A percentile compares a stretch with the other conserved stretches of the same genome.
Evolutionary conservation across 116 monocot genomes (phyloP).

Genomic region (Cymodocea nodosa): DNA sequence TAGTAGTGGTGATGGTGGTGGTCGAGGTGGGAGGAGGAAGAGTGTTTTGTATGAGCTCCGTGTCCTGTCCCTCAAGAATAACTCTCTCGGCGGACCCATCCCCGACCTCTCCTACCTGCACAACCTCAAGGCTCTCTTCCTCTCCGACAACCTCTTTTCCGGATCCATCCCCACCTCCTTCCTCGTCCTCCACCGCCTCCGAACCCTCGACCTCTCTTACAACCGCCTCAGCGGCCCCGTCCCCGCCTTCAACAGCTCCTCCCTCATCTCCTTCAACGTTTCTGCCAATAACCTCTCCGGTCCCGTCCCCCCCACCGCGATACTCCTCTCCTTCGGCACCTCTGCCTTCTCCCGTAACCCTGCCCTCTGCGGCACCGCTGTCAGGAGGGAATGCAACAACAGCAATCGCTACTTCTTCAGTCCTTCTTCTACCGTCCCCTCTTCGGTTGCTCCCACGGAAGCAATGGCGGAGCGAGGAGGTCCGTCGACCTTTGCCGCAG

Average conservation of each 20-base stretch:
- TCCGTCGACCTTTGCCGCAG: conserved; percentile 10
- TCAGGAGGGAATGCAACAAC: conserved; percentile 40
- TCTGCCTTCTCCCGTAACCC: conserved; percentile 44
- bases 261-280: conserved; percentile 51
- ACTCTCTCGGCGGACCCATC: conserved; percentile 51
- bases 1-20: no score
- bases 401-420: conserved; percentile 28
- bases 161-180: conserved; percentile 49
- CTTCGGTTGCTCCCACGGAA: conserved; percentile 4
- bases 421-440: conserved; percentile 1
- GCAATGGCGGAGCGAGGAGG: conserved; percentile 10
- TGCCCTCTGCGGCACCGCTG: conserved; percentile 48
- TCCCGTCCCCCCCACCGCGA: conserved; percentile 37
- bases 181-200: conserved; percentile 40
- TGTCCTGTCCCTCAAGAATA: conserved; percentile 52
- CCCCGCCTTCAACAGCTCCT: conserved; percentile 56
- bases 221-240: conserved; percentile 53
- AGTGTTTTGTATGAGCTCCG: conserved; percentile 34
- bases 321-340: conserved; percentile 21
- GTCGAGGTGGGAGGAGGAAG: no score
- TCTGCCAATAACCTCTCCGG: conserved; percentile 54
- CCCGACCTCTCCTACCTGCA: conserved; percentile 57
- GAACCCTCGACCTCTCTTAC: conserved; percentile 55
- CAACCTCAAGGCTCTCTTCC: conserved; percentile 69
- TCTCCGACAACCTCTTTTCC: conserved; percentile 44